Conservation (phyloP, 1,139 yeast genomes). For the Yamadazyma mexicana region DNA sequence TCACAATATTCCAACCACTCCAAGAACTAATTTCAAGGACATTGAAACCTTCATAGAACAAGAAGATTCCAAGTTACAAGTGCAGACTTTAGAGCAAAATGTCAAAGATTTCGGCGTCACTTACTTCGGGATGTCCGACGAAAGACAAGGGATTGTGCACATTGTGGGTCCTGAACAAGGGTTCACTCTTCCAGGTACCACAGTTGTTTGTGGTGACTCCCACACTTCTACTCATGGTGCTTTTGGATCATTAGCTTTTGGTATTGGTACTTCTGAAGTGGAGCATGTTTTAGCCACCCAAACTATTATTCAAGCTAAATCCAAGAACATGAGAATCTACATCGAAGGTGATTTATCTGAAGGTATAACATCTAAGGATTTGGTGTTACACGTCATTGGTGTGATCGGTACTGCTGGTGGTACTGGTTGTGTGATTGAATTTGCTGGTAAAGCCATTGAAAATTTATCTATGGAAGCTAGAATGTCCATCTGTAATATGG, state of each 20-base stretch:
- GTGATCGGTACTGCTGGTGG: constrained; percentile 99
- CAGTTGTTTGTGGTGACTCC: constrained; percentile 98
- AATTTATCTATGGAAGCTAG: constrained; percentile 95
- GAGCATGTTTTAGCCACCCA: constrained; percentile 98
- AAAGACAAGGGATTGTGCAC: constrained; percentile 96
- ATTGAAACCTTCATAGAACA: constrained; percentile 84
- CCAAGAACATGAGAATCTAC: constrained; percentile 89
- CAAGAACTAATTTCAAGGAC: constrained; percentile 73
- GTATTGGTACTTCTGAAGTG: constrained; percentile 98
- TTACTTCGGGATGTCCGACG: constrained; percentile 91
- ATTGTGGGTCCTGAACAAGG: constrained; percentile 99
- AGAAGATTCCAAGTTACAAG: constrained; percentile 89
- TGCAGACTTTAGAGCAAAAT: constrained; percentile 86
- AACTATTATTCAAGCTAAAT: constrained; percentile 89
- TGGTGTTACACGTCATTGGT: constrained; percentile 91
- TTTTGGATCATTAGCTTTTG: constrained; percentile 96
- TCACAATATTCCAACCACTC: constrained; percentile 93
- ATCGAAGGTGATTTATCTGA: constrained; percentile 80
- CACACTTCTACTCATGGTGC: constrained; percentile 99
- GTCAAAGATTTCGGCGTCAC: constrained; percentile 87
- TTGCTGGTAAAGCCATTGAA: constrained; percentile 93
- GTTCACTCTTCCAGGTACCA: constrained; percentile 95
- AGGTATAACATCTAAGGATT: constrained; percentile 94
- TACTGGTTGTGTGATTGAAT: constrained; percentile 94
- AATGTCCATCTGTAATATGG: constrained; percentile 99